phyloP scores from a whole-genome alignment of 192 early-diverging fungal species.

The Entomortierella chlamydospora region DNA sequence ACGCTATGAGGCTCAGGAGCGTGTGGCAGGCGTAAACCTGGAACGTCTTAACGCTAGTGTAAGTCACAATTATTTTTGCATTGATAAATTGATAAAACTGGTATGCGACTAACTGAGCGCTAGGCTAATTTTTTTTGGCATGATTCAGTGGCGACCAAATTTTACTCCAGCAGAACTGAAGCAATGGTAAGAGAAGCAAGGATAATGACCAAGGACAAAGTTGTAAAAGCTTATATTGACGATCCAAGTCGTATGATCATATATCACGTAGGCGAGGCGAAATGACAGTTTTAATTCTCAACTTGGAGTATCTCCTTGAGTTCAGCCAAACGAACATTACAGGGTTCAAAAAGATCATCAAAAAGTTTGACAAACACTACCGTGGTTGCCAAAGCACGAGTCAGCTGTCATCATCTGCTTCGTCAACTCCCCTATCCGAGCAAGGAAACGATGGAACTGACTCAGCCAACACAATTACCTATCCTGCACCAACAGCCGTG shows the following conservation, averaged over 20 bases:
- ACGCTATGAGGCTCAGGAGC: constrained; percentile 57
- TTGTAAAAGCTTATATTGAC: too few species aligned
- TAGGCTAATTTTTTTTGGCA: neutral
- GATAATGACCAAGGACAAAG: neutral
- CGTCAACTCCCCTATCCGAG: constrained; percentile 16
- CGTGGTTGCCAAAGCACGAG: constrained; percentile 18
- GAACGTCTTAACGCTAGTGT: constrained; percentile 55
- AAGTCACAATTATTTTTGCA: constrained; percentile 14
- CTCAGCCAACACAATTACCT: constrained; percentile 4
- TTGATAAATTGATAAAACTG: neutral
- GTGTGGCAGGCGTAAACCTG: constrained; percentile 32
- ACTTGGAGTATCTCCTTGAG: constrained; percentile 59
- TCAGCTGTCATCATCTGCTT: constrained; percentile 12
- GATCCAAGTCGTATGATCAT: too few species aligned
- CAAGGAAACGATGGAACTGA: neutral
- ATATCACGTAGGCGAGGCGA: constrained; percentile 41
- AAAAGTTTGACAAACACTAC: constrained; percentile 69
- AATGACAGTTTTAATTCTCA: constrained; percentile 46
- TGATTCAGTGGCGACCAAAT: constrained; percentile 41
- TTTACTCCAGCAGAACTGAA: constrained; percentile 46
- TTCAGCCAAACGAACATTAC: constrained; percentile 70
- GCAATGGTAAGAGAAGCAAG: constrained; percentile 24
- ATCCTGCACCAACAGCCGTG: neutral
- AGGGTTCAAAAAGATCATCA: constrained; percentile 73
- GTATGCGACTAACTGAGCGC: neutral